These are phyloP conservation scores for Blakeslea trispora DNA, from an alignment of 371 early-diverging fungal genomes.

Conservation along the genomic window DNA sequence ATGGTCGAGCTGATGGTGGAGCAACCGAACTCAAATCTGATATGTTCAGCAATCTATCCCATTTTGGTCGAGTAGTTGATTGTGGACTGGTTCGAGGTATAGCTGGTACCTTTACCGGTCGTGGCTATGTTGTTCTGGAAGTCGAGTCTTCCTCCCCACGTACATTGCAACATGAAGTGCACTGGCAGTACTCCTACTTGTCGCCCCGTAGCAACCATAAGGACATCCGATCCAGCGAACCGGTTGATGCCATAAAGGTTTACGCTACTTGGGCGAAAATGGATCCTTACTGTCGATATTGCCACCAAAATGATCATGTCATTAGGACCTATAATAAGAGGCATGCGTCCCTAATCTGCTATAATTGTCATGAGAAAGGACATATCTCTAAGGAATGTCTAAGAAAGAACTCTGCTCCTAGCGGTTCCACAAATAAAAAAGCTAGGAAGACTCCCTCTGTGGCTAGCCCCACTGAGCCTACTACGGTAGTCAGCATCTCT, in stretches of 20 bases:
- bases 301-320: neutral
- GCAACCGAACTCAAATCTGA: neutral
- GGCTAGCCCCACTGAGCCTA: too few species aligned
- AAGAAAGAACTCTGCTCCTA: neutral
- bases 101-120: neutral
- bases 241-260: neutral
- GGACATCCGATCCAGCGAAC: neutral
- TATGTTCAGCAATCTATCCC: neutral
- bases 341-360: neutral
- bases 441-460: neutral
- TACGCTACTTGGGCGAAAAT: neutral
- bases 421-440: neutral
- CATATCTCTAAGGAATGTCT: neutral
- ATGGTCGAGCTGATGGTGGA: too few species aligned
- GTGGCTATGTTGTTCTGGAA: neutral
- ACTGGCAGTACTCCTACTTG: neutral
- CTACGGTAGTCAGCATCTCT: too few species aligned
- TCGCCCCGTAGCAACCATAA: neutral
- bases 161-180: neutral
- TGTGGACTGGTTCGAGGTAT: neutral
- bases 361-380: neutral
- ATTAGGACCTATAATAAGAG: neutral
- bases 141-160: neutral
- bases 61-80: neutral
- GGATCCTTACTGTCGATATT: slow-evolving; percentile 5